These are phyloP conservation scores for Violaceomyces palustris DNA, from an alignment of 1,284 basidiomycete species.

Conservation along the genomic window DNA sequence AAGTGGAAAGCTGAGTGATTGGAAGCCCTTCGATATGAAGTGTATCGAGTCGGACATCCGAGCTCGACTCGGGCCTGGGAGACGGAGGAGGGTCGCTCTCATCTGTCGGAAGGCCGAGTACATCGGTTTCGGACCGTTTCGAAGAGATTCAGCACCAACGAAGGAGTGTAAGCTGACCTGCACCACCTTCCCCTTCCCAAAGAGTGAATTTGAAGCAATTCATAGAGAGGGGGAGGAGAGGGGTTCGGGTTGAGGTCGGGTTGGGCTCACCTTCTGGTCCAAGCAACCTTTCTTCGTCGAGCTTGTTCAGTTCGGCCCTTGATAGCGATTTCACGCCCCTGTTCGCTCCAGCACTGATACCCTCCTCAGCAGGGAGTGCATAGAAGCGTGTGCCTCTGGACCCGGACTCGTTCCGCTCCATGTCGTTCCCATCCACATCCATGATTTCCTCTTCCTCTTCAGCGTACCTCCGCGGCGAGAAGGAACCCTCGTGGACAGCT, in stretches of 20 bases:
- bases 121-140: too few relatives aligned
- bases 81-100: too few relatives aligned
- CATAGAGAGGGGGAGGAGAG: too few relatives aligned
- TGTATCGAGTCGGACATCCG: slow-evolving; percentile 37
- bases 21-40: slow-evolving; percentile 44
- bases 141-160: too few relatives aligned
- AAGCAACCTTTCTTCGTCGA: slow-evolving; percentile 12
- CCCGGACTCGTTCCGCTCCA: too few relatives aligned
- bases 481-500: too few relatives aligned
- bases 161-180: too few relatives aligned
- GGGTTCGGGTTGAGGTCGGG: slow-evolving; percentile 1
- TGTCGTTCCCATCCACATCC: too few relatives aligned
- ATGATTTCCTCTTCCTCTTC: not conserved
- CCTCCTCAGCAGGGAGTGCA: slow-evolving; percentile 29
- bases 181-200: too few relatives aligned
- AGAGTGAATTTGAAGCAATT: too few relatives aligned
- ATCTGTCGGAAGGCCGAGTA: too few relatives aligned
- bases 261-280: slow-evolving; percentile 3
- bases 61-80: too few relatives aligned
- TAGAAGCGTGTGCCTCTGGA: slow-evolving; percentile 23
- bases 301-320: not conserved
- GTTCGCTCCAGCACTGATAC: slow-evolving; percentile 29
- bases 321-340: slow-evolving; percentile 16
- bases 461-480: not conserved
- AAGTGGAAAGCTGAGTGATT: slow-evolving; percentile 51